A percentile compares a stretch with the other conserved stretches of the same genome.
These are phyloP conservation scores for Ogataea parapolymorpha DNA, from an alignment of 805 yeast genomes.

Conservation along the genomic window DNA sequence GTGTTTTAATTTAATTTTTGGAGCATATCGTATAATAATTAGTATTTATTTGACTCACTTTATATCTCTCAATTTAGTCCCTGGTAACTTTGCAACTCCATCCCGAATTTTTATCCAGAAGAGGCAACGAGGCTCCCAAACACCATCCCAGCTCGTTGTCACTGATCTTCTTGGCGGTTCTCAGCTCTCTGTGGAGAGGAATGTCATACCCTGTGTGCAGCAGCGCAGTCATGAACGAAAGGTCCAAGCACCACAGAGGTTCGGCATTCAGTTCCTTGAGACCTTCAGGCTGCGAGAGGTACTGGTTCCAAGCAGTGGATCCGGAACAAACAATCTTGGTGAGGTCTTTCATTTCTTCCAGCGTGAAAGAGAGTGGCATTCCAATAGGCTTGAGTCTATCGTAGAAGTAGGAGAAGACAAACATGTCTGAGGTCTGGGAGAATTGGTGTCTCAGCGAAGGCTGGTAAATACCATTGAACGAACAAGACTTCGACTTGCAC, in stretches of 20 bases:
- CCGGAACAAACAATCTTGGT: conserved; percentile 87
- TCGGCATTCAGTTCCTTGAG: conserved; percentile 64
- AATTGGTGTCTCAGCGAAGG: conserved; percentile 84
- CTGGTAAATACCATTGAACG: conserved; percentile 96
- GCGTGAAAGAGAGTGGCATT: conserved; percentile 85
- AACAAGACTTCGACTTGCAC: conserved; percentile 79
- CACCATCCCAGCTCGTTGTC: conserved; percentile 98
- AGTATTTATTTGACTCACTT: background rate
- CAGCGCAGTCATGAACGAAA: conserved; percentile 84
- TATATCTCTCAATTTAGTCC: conserved; percentile 7
- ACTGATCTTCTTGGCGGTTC: conserved; percentile 86
- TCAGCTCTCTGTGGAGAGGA: conserved; percentile 83
- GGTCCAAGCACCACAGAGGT: conserved; percentile 93
- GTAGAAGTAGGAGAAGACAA: conserved; percentile 89
- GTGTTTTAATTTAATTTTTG: background rate
- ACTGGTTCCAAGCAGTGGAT: conserved; percentile 63
- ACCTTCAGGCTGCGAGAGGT: conserved; percentile 65
- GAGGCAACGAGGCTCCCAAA: conserved; percentile 93
- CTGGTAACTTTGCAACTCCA: conserved; percentile 63
- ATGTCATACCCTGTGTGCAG: conserved; percentile 97
- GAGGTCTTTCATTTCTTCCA: conserved; percentile 78
- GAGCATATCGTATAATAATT: background rate
- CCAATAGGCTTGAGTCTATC: conserved; percentile 94
- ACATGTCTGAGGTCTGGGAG: conserved; percentile 70
- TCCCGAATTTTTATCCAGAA: conserved; percentile 61